Evolutionary conservation across 805 yeast species (phyloP), one percentile per base, ranked within the genome.

Genomic region (Metschnikowia peoriensis): DNA sequence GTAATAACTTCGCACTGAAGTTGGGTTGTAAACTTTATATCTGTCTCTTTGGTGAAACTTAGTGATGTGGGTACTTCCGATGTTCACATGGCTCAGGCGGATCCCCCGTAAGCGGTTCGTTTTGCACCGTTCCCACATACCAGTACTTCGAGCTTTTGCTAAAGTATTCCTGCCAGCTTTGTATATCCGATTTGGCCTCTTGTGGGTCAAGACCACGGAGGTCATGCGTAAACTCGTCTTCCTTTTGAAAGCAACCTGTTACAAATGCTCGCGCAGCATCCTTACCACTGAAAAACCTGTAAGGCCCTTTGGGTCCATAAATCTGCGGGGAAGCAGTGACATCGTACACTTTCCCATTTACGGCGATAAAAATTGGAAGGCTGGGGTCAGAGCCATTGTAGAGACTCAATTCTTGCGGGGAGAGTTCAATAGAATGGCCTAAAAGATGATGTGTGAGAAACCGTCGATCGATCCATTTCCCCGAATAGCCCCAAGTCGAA

Each of bases 211-310:
- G 67, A 0, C 86, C 90, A 37, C 92, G 68, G 41, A 87, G 66
- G 63, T 88, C 93, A 64, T 81, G 77, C 0, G 92, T 86, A 54
- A 76, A 75, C 60, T 86, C 86, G 35, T 79, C 81, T 14, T 60
- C 65, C 35, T 74, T 73, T 40, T 68, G 64, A 53, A 87, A 82
- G 60, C 91, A 86, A 2, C 92, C 92, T 1, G 89, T 86, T 4
- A 80, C 84, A 60, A 79, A 85, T 16, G 86, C 87, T 29, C 92
- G 69, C 2, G 90, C 84, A 39, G 83, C 80, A 65, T 87, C 94
- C 41, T 70, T 70, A 1, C 93, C 94, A 34, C 84, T 77, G 60
- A 87, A 78, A 41, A 75, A 68, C 9, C 72, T 60, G 63, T 87
- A 87, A 0, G 81, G 61, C 0, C 87, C 87, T 0, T 73, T 67